Evolutionary conservation across 2,329 filamentous ascomycete species (phyloP).

Genomic region (Pseudogymnoascus destructans): DNA sequence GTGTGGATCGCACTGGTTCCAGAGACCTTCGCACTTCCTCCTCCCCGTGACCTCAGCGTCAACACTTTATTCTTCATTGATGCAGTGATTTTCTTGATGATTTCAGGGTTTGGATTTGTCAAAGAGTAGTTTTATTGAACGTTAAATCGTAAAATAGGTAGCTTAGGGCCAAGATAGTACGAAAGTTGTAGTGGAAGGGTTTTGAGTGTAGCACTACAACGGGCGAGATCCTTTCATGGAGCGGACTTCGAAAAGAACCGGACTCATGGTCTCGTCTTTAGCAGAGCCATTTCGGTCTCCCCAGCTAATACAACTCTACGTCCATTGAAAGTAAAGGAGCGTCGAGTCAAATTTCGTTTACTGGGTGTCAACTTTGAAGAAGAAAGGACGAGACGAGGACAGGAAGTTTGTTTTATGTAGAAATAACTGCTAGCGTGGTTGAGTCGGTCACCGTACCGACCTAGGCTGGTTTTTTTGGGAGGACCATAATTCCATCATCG

Average conservation of each 20-base stretch:
- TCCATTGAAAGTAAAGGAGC: slow-evolving; percentile 34
- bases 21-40: neutral
- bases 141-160: slow-evolving; percentile 2
- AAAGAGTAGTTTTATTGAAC: slow-evolving; percentile 5
- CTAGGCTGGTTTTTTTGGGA: slow-evolving; percentile 19
- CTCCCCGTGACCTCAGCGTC: slow-evolving; percentile 1
- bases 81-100: neutral
- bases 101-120: neutral
- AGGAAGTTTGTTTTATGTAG: slow-evolving; percentile 10
- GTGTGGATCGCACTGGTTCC: slow-evolving; percentile 10
- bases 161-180: slow-evolving; percentile 6
- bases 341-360: slow-evolving; percentile 47
- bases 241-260: slow-evolving; percentile 20
- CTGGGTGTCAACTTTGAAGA: slow-evolving; percentile 44
- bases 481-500: slow-evolving; percentile 9
- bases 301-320: slow-evolving; percentile 43
- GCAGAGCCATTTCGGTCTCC: slow-evolving; percentile 32
- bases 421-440: slow-evolving; percentile 16
- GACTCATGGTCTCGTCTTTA: slow-evolving; percentile 27
- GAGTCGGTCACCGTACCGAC: slow-evolving; percentile 15
- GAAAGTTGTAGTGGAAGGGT: neutral
- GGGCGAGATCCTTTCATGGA: slow-evolving; percentile 23
- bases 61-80: neutral
- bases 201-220: slow-evolving; percentile 22
- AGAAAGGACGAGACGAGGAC: slow-evolving; percentile 28